Evolutionary conservation across 2,329 filamentous ascomycete species (phyloP).

Genomic region (Alternaria solani): DNA sequence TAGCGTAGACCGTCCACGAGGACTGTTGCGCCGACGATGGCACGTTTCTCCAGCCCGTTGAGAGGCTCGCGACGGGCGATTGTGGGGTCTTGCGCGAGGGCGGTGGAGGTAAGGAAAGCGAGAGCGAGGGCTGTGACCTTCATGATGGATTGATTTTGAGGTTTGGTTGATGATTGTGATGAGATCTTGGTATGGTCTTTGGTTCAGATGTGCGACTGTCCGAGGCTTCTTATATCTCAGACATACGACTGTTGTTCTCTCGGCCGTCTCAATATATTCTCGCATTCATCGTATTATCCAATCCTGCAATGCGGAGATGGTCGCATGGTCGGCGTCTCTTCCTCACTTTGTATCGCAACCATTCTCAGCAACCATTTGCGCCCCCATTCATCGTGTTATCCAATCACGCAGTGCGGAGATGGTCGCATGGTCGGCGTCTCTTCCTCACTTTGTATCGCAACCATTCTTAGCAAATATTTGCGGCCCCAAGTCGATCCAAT

Average conservation of each 20-base stretch:
- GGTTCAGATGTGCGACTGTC: not conserved
- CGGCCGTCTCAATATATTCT: not conserved
- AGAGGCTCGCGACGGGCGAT: not conserved
- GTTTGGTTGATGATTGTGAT: not conserved
- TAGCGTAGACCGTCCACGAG: conserved; percentile 14
- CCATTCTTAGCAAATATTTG: not conserved
- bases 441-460: not conserved
- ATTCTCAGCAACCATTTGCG: not conserved
- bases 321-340: not conserved
- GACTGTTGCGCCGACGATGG: conserved; percentile 7
- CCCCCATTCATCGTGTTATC: not conserved
- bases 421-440: not conserved
- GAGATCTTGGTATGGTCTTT: not conserved
- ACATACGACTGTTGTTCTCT: not conserved
- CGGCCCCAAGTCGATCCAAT: not conserved
- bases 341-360: not conserved
- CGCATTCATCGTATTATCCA: not conserved
- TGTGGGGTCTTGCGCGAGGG: not conserved
- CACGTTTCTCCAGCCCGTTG: not conserved
- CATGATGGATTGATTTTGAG: not conserved
- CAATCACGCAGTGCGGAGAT: not conserved
- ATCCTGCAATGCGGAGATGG: not conserved
- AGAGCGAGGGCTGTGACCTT: not conserved
- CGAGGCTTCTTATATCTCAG: not conserved
- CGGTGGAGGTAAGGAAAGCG: not conserved